Percentiles rank a stretch among this genome's conserved stretches.
phyloP scores from a whole-genome alignment of 2,329 filamentous ascomycete species.

The Alternaria infectoria region DNA sequence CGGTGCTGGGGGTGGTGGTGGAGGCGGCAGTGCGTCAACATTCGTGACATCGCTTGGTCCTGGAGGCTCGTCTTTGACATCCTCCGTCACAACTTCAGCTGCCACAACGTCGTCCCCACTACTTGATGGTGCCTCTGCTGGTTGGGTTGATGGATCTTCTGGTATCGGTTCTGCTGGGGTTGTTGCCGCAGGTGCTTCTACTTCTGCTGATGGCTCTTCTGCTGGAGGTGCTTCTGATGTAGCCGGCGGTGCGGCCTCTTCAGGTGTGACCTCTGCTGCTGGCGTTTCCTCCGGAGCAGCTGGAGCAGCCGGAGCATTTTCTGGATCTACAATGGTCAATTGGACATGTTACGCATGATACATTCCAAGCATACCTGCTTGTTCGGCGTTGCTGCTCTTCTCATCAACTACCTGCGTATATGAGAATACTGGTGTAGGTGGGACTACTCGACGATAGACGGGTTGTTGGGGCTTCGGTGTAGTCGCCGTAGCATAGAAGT shows the following conservation, averaged over 20 bases:
- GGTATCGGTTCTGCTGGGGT: conserved; percentile 8
- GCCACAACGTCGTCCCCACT: conserved; percentile 16
- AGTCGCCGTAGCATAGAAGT: conserved; percentile 21
- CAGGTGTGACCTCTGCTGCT: conserved; percentile 2
- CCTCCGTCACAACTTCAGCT: conserved; percentile 20
- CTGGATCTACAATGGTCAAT: conserved; percentile 32
- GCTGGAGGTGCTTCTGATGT: conserved; percentile 5
- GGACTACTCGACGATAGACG: conserved; percentile 32
- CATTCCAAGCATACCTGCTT: conserved; percentile 23
- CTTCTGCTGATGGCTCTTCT: conserved; percentile 3
- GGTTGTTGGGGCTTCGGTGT: conserved; percentile 23
- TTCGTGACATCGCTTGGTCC: conserved; percentile 7
- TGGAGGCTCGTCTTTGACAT: conserved; percentile 36
- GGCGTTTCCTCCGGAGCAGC: conserved; percentile 24
- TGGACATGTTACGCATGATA: conserved; percentile 1
- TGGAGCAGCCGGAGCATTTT: conserved; percentile 23
- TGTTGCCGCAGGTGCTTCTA: conserved; percentile 8
- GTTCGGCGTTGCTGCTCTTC: conserved; percentile 15
- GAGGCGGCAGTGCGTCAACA: conserved; percentile 2
- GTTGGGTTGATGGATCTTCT: background rate
- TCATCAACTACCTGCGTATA: conserved; percentile 34
- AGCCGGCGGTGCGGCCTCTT: conserved; percentile 5
- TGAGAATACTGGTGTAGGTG: conserved; percentile 27
- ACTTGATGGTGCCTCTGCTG: conserved; percentile 3
- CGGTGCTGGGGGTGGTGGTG: conserved; percentile 13